Evolutionary conservation across 2,329 filamentous ascomycete genomes (phyloP).

Genomic region (Penicillium sp.): DNA sequence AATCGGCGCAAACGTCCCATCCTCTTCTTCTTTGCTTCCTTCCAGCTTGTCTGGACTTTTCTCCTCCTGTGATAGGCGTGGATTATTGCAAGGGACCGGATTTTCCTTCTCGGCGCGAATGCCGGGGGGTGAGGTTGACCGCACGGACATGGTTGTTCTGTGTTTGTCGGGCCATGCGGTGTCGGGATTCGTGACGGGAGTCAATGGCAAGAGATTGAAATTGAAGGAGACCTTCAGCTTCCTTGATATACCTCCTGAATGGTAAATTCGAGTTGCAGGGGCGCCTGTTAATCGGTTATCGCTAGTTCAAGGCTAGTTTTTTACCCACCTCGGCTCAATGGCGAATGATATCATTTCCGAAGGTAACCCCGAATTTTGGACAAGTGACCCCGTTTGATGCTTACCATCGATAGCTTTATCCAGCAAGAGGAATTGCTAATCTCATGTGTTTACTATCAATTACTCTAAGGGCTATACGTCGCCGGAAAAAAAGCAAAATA

Average conservation of each 20-base stretch:
- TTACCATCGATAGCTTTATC: neutral
- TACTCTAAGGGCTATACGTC: neutral
- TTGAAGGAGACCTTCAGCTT: neutral
- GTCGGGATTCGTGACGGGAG: neutral
- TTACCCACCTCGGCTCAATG: neutral
- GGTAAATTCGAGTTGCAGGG: neutral
- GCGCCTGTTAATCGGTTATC: conserved; percentile 21
- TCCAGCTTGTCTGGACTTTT: conserved; percentile 12
- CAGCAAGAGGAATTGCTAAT: neutral
- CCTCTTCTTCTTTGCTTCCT: conserved; percentile 7
- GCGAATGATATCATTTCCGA: neutral
- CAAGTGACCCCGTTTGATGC: neutral
- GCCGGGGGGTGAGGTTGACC: conserved; percentile 5
- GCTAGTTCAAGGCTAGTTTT: conserved; percentile 1
- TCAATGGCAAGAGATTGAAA: neutral
- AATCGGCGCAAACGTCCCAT: conserved; percentile 22
- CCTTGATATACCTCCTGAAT: neutral
- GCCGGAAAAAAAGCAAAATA: neutral
- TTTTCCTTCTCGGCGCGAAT: conserved; percentile 6
- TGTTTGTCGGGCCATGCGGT: conserved; percentile 2
- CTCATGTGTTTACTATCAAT: neutral
- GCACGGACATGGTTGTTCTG: neutral
- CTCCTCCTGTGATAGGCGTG: conserved; percentile 1
- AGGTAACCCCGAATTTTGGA: neutral
- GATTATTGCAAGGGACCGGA: neutral